Evolutionary conservation across 1,284 basidiomycete genomes (phyloP), one percentile per base, ranked within the genome.

Genomic region (Gomphus bonarii): DNA sequence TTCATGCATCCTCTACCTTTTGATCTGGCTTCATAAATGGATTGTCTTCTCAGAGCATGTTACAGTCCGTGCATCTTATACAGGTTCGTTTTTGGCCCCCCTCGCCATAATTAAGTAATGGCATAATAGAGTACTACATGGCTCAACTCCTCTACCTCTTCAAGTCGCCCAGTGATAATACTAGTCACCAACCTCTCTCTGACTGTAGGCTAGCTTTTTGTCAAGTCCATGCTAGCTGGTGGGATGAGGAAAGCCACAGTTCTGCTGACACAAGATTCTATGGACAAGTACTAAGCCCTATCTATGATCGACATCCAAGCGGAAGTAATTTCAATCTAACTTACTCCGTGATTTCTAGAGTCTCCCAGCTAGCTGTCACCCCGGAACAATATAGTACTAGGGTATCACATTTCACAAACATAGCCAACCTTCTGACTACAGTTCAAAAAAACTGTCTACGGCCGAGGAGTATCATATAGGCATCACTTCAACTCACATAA

Each of bases 1-100:
- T 65, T 14, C 61, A 55, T 42, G 65, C 59, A 0, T 72, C 61
- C 22, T 63, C 60, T 18, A 69, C 28, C 38, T 52, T 65, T 63
- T 73, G 72, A 20, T 72, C 71, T 0, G 73, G 71, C 33, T 66
- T 62, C 44, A 73, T 72, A 60, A 73, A 73, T 0, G 72, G 71
- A 61, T 73, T 73, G 9, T 73, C 60, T 25, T 64, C 64, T 46
- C 35, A 31, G 9, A 22, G 16, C 35, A 57, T 42, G 25, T 25
- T 25, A 25, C 25, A 25, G 4, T 18, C 43, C 20, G 38, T 57
- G 12, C 11, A 16, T 11, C 22, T 36, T 43, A 12, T 28, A 16
- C 28, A 51, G 31, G 42, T 57, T 51, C 25, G n/a, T n/a, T 7
- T 44, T 20, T 33, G 20, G 8, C 48, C 49, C 20, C 43, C 49